Evolutionary conservation across 352 stramenopile species (phyloP), one percentile per base, ranked within the genome.

Genomic region (Phytopythium aichiense): DNA sequence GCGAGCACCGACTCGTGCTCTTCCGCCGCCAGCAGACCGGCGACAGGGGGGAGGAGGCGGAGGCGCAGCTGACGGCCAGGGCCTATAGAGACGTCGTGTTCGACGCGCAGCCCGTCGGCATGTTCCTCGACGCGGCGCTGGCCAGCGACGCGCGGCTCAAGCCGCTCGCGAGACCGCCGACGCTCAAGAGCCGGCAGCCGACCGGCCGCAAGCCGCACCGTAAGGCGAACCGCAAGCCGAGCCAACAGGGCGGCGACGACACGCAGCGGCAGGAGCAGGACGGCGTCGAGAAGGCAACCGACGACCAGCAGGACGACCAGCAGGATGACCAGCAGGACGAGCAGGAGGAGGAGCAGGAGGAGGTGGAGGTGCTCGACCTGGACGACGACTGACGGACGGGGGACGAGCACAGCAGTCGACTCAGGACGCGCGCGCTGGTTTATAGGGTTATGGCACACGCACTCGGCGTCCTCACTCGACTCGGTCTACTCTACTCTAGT

Each of bases 1-100:
- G 69, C 4, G 76, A 89, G 38, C 80, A 93, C 54, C 82, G 86
- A 1, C 54, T 92, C 53, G 72, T 93, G 56, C 61, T 91, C 7
- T 95, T 95, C 63, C 75, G 73, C 43, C 81, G 75, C n/a, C 63
- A 79, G 25, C 57, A 70, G 9, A 16, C 35, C 22, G 51, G 40
- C 30, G 70, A 63, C 12, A 68, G 66, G 45, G 72, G 22, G 18
- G 11, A 0, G 20, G 4, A 7, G 12, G 16, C 5, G 38, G 38
- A 67, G 42, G 28, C 58, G 13, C 62, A 70, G n/a, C 55, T 89
- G 35, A 72, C 74, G 0, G 79, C 75, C 15, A 88, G 81, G 60
- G 79, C 79, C 2, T 90, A 77, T 46, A 78, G 76, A 59, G 85
- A 72, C 42, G 59, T 73, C n/a, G 58, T 64, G 9, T 91, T 94